Evolutionary conservation across 1,139 yeast genomes (phyloP).

Genomic region (Groenewaldozyma sp.): DNA sequence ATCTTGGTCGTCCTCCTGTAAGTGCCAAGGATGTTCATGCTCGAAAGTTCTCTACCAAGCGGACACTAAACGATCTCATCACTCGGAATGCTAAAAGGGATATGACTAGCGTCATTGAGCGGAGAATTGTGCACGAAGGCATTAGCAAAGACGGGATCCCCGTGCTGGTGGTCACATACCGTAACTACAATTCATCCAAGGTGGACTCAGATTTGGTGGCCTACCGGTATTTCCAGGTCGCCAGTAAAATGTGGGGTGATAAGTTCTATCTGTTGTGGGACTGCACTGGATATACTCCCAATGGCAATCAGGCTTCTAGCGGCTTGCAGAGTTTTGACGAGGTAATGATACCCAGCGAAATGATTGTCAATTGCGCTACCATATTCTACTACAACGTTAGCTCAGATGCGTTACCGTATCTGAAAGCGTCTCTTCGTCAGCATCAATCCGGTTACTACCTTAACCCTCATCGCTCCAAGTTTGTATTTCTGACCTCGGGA

Average conservation of each 20-base stretch:
- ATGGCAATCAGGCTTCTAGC: slow-evolving; percentile 23
- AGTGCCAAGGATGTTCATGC: slow-evolving; percentile 1
- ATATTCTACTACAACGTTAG: slow-evolving; percentile 49
- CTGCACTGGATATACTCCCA: slow-evolving; percentile 49
- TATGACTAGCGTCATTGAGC: slow-evolving; percentile 37
- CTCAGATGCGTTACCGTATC: slow-evolving; percentile 31
- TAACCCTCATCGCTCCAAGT: slow-evolving; percentile 19
- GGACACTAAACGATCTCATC: slow-evolving; percentile 48
- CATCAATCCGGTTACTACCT: slow-evolving; percentile 16
- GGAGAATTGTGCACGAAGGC: slow-evolving; percentile 50
- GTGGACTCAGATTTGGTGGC: slow-evolving; percentile 48
- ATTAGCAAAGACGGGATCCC: slow-evolving; percentile 70
- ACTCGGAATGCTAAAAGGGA: slow-evolving; percentile 53
- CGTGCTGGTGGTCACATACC: slow-evolving; percentile 47
- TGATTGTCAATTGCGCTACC: slow-evolving; percentile 34
- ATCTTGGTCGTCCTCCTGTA: slow-evolving; percentile 20
- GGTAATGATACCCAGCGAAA: slow-evolving; percentile 36
- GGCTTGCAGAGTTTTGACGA: slow-evolving; percentile 1
- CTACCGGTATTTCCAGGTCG: slow-evolving; percentile 56
- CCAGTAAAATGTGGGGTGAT: slow-evolving; percentile 66
- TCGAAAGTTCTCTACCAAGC: background rate
- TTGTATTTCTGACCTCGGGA: slow-evolving; percentile 19
- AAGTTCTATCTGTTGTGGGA: slow-evolving; percentile 58
- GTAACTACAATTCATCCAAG: slow-evolving; percentile 35
- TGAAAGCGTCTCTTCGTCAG: slow-evolving; percentile 23